Evolutionary conservation across 805 yeast species (phyloP), one percentile per base, ranked within the genome.

Genomic region (Hyphopichia homilentoma): DNA sequence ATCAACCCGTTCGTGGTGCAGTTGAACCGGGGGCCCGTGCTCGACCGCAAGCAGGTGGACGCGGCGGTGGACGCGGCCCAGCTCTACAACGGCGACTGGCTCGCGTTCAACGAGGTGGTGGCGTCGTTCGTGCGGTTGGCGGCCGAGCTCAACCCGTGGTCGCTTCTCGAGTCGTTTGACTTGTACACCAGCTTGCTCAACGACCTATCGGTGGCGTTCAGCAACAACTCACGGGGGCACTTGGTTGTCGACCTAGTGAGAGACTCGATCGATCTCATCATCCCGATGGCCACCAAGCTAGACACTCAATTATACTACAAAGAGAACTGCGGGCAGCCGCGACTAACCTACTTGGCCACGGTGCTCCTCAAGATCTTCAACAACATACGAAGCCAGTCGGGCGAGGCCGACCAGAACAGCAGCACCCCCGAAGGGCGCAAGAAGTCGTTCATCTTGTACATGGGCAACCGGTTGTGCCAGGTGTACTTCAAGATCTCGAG

Each of bases 331-430:
- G 20, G 57, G 33, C 61, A 59, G 32, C 77, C 77, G 6, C 44
- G 81, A 35, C 47, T 72, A 24, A 60, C 74, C 5, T 71, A 68
- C 50, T 47, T 74, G 16, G 77, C 86, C 1, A 63, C 79, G 4
- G 54, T 76, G 2, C 57, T 81, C 12, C 59, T 82, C 30, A 74
- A 71, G 44, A 54, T 78, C 18, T 80, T 81, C 59, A 81, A 81
- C 45, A 68, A 78, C 32, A 74, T 77, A 23, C 64, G 85, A 24
- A 71, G 78, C 1, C 69, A 63, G 38, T 41, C 59, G 23, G 69
- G 64, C 31, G 51, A 54, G 2, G 54, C 50, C 48, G 70, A 43
- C 56, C 66, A 36, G 58, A 63, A 34, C 6, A n/a, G n/a, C n/a
- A n/a, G n/a, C n/a, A n/a, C n/a, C n/a, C n/a, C n/a, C n/a, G 52